Evolutionary conservation across 208 protist species (phyloP).

Genomic region (Naegleria fowleri): DNA sequence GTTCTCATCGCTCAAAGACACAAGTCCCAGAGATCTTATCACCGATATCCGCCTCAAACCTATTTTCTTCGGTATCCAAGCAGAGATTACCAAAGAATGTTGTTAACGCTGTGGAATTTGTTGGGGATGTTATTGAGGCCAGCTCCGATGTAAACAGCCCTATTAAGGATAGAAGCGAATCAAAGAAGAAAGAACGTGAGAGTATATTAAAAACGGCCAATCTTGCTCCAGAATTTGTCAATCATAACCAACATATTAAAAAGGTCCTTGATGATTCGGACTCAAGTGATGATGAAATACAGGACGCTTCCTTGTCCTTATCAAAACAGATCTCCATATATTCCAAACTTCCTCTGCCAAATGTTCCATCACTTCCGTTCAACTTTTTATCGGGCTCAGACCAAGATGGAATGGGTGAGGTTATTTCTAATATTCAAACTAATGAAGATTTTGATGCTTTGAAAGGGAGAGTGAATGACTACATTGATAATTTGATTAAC

Average conservation of each 20-base stretch:
- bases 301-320: background rate
- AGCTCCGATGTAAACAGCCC: background rate
- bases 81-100: background rate
- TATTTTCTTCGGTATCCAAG: background rate
- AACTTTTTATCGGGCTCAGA: background rate
- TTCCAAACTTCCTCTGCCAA: background rate
- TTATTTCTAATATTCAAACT: background rate
- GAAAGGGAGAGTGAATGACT: background rate
- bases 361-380: background rate
- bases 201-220: background rate
- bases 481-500: background rate
- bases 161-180: background rate
- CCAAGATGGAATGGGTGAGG: background rate
- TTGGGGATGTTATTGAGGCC: background rate
- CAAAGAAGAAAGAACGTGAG: background rate
- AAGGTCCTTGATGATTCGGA: background rate
- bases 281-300: background rate
- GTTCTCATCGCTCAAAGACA: background rate
- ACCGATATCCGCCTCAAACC: background rate
- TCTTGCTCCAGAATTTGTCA: background rate
- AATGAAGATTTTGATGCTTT: conserved; percentile 16
- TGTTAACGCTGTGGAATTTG: background rate
- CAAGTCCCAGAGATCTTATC: background rate
- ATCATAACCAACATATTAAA: background rate
- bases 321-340: background rate